Conservation (phyloP, 495 filamentous ascomycete genomes). For the Wilcoxina mikolae region DNA sequence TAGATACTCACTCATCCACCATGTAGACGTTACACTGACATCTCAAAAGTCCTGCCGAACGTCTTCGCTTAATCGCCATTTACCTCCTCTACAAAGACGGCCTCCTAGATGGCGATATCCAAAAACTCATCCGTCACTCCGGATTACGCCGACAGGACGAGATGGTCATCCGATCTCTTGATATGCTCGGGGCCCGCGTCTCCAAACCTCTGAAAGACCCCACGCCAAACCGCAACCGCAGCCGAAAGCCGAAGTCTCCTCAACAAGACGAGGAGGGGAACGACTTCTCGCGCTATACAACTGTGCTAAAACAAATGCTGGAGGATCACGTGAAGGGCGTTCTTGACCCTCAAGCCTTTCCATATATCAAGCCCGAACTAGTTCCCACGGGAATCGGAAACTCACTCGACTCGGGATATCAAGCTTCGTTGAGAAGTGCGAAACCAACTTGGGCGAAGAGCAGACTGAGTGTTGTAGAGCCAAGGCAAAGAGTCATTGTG, state of each 20-base stretch:
- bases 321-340: conserved; percentile 52
- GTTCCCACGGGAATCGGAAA: conserved; percentile 43
- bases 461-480: conserved; percentile 57
- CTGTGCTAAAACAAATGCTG: conserved; percentile 62
- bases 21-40: background rate
- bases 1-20: conserved; percentile 7
- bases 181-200: conserved; percentile 63
- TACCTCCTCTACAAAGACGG: conserved; percentile 82
- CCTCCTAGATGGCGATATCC: conserved; percentile 70
- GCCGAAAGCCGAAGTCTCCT: conserved; percentile 34
- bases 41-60: conserved; percentile 44
- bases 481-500: conserved; percentile 77
- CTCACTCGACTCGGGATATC: conserved; percentile 42
- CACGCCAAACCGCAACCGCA: conserved; percentile 51
- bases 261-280: conserved; percentile 44
- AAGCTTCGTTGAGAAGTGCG: conserved; percentile 50
- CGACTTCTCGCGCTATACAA: conserved; percentile 52
- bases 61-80: conserved; percentile 67
- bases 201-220: conserved; percentile 60
- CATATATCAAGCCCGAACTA: conserved; percentile 60
- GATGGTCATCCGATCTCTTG: conserved; percentile 59
- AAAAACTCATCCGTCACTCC: conserved; percentile 72
- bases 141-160: conserved; percentile 58
- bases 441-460: conserved; percentile 92
- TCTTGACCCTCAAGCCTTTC: conserved; percentile 60